Percentiles rank a stretch among this genome's conserved stretches.
phyloP scores from a whole-genome alignment of 805 yeast genomes.

The Teunomyces stri region DNA sequence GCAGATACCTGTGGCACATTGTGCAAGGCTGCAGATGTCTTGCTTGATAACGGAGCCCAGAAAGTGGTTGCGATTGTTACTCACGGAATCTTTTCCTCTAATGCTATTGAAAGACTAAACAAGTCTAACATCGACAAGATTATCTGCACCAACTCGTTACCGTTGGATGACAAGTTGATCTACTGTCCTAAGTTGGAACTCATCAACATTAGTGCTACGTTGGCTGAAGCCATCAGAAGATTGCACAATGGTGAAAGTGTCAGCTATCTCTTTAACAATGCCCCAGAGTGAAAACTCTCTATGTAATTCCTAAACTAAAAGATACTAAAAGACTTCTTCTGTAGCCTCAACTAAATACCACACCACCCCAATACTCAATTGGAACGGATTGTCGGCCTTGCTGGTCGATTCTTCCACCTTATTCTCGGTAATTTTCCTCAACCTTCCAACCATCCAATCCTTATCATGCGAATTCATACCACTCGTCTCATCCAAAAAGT shows the following conservation, averaged over 20 bases:
- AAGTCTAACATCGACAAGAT: slow-evolving; percentile 65
- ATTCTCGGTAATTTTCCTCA: slow-evolving; percentile 54
- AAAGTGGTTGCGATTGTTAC: slow-evolving; percentile 91
- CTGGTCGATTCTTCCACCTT: slow-evolving; percentile 39
- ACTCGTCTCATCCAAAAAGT: slow-evolving; percentile 55
- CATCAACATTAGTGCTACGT: slow-evolving; percentile 78
- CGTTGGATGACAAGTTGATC: slow-evolving; percentile 62
- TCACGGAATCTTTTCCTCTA: slow-evolving; percentile 89
- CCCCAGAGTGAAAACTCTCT: slow-evolving; percentile 21
- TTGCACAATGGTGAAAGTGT: slow-evolving; percentile 96
- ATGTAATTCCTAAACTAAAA: neutral
- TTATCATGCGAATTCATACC: slow-evolving; percentile 34
- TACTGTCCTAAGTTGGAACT: slow-evolving; percentile 69
- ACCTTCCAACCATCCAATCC: slow-evolving; percentile 84
- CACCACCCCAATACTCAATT: slow-evolving; percentile 54
- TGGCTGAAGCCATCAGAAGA: slow-evolving; percentile 93
- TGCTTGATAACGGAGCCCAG: slow-evolving; percentile 76
- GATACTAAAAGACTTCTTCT: slow-evolving; percentile 24
- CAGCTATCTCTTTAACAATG: slow-evolving; percentile 76
- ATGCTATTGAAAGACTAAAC: slow-evolving; percentile 72
- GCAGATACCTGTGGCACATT: slow-evolving; percentile 98
- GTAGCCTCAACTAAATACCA: slow-evolving; percentile 67
- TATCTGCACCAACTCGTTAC: slow-evolving; percentile 92
- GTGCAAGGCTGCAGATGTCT: slow-evolving; percentile 89
- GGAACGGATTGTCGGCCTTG: slow-evolving; percentile 57